Conservation (phyloP, 2,329 filamentous ascomycete species). For the Magnaporthiopsis rhizophila region DNA sequence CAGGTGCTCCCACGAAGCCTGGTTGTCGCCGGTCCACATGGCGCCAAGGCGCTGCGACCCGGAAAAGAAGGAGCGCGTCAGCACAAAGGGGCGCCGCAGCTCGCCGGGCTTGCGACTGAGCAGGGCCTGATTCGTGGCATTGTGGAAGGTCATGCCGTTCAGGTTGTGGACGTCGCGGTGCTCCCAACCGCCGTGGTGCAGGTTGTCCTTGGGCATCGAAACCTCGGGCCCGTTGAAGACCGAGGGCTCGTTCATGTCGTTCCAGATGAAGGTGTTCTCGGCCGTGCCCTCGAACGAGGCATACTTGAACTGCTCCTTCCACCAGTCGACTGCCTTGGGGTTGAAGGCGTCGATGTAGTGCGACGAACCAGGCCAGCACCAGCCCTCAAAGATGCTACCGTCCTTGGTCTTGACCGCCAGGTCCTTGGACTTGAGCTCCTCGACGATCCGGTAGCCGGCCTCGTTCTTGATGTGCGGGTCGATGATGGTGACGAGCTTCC, state of each 20-base stretch:
- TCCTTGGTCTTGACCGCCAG: conserved; percentile 88
- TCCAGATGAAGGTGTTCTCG: conserved; percentile 91
- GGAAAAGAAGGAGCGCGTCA: conserved; percentile 87
- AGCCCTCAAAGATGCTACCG: conserved; percentile 81
- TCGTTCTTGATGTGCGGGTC: conserved; percentile 97
- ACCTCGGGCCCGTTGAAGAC: conserved; percentile 98
- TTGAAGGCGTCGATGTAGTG: conserved; percentile 97
- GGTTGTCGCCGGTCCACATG: conserved; percentile 99
- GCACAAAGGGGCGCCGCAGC: conserved; percentile 76
- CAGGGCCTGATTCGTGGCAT: conserved; percentile 83
- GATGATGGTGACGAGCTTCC: conserved; percentile 90
- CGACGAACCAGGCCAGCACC: conserved; percentile 97
- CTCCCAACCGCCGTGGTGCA: conserved; percentile 88
- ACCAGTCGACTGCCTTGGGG: conserved; percentile 85
- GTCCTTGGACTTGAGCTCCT: conserved; percentile 76
- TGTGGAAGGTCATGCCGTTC: conserved; percentile 91
- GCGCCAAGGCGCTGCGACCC: conserved; percentile 85
- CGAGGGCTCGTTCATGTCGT: conserved; percentile 99
- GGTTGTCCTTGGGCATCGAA: conserved; percentile 97
- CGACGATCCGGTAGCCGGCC: conserved; percentile 65
- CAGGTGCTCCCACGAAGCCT: conserved; percentile 85
- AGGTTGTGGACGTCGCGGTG: conserved; percentile 95
- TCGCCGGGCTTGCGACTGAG: conserved; percentile 81
- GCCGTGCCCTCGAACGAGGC: conserved; percentile 78
- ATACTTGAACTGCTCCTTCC: conserved; percentile 82